phyloP scores from a whole-genome alignment of 2,329 filamentous ascomycete species.

The Fusarium sp. region DNA sequence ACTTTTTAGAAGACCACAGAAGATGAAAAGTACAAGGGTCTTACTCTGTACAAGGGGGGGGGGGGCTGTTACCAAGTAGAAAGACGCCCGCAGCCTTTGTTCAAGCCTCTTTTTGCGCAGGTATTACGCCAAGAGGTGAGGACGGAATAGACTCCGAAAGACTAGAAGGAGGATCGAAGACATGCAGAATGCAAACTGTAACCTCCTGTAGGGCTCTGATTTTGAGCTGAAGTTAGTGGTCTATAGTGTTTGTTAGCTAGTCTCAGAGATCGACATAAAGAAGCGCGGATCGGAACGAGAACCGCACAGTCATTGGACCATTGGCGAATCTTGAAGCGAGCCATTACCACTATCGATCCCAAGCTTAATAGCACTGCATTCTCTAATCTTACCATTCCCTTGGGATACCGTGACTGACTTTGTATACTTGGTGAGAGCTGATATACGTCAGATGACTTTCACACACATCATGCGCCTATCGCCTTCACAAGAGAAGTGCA shows the following conservation, averaged over 20 bases:
- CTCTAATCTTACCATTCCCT: neutral
- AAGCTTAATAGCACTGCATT: neutral
- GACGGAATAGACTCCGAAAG: conserved; percentile 29
- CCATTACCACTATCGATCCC: neutral
- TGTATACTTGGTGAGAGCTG: neutral
- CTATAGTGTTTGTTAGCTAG: neutral
- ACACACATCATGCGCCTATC: neutral
- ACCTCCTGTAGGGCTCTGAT: neutral
- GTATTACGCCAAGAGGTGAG: conserved; percentile 7
- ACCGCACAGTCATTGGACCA: conserved; percentile 4
- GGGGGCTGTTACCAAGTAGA: conserved; percentile 2
- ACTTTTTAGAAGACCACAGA: neutral
- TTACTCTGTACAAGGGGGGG: neutral
- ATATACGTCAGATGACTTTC: neutral
- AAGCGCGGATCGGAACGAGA: conserved; percentile 20
- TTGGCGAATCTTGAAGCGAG: conserved; percentile 7
- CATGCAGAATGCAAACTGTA: neutral
- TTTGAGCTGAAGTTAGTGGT: neutral
- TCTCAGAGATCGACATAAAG: conserved; percentile 23
- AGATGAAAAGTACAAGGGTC: neutral
- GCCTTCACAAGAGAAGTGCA: neutral
- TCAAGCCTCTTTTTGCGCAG: conserved; percentile 17
- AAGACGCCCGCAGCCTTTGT: conserved; percentile 9
- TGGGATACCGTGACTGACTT: neutral
- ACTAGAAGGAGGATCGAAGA: conserved; percentile 17